Evolutionary conservation across 495 filamentous ascomycete species (phyloP).

Genomic region (Talaromyces thailandensis): DNA sequence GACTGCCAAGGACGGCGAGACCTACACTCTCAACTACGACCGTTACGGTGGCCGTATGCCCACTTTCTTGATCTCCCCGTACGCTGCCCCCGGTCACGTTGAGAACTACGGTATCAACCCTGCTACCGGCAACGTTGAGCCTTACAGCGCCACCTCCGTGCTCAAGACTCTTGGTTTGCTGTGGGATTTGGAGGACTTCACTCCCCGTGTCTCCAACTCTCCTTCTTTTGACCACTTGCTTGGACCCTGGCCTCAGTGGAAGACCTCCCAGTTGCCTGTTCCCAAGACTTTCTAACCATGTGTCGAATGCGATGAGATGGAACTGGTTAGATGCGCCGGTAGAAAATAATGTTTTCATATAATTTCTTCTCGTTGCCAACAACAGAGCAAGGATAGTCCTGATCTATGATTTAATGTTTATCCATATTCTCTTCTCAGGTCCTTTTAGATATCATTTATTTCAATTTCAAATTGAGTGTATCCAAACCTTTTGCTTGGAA

Average conservation of each 20-base stretch:
- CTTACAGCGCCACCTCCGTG: constrained; percentile 31
- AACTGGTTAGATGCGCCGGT: not conserved
- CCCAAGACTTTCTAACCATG: constrained; percentile 5
- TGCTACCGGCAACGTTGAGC: constrained; percentile 17
- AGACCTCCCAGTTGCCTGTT: constrained; percentile 3
- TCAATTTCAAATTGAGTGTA: not conserved
- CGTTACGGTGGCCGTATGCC: constrained; percentile 41
- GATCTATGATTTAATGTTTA: not conserved
- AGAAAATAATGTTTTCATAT: not conserved
- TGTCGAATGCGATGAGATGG: not conserved
- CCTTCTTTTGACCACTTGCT: constrained; percentile 37
- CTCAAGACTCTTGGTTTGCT: constrained; percentile 32
- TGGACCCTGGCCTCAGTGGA: not conserved
- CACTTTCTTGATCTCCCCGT: constrained; percentile 42
- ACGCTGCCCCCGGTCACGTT: constrained; percentile 31
- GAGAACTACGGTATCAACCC: constrained; percentile 36
- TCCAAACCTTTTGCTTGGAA: not conserved
- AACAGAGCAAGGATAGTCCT: not conserved
- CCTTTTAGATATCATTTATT: too few species aligned
- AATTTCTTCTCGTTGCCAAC: not conserved
- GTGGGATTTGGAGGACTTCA: constrained; percentile 37
- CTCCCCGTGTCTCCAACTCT: constrained; percentile 25
- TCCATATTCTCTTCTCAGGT: not conserved
- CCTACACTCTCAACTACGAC: constrained; percentile 36
- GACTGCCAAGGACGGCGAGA: constrained; percentile 26